phyloP scores from a whole-genome alignment of 495 filamentous ascomycete species.

The Copromyces sp. region DNA sequence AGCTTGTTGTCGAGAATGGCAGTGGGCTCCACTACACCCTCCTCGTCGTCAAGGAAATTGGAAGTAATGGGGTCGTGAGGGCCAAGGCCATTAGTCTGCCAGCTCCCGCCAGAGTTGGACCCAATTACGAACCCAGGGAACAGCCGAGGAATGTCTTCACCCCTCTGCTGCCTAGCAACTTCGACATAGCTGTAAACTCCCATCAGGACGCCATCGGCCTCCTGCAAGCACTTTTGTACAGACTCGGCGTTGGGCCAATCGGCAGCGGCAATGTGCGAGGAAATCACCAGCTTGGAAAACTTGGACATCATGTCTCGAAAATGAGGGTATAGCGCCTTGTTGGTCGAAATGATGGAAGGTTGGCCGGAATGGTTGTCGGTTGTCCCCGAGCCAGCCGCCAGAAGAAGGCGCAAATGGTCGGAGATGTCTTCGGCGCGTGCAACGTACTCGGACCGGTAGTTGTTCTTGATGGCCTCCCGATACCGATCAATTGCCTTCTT shows the following conservation, averaged over 20 bases:
- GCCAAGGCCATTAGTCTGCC: slow-evolving; percentile 82
- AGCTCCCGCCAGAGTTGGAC: slow-evolving; percentile 72
- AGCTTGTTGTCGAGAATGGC: slow-evolving; percentile 62
- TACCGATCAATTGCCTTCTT: slow-evolving; percentile 78
- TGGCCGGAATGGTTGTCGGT: slow-evolving; percentile 98
- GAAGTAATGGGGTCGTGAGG: slow-evolving; percentile 56
- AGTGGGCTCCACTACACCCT: slow-evolving; percentile 61
- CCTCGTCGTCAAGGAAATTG: slow-evolving; percentile 79
- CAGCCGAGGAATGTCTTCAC: slow-evolving; percentile 79
- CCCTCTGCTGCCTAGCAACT: slow-evolving; percentile 81
- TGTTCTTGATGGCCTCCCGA: slow-evolving; percentile 68
- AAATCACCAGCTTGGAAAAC: slow-evolving; percentile 95
- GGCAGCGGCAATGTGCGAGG: slow-evolving; percentile 93
- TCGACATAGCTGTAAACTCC: slow-evolving; percentile 95
- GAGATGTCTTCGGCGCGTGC: slow-evolving; percentile 91
- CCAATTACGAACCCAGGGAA: slow-evolving; percentile 85
- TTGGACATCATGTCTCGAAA: slow-evolving; percentile 99
- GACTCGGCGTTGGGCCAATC: slow-evolving; percentile 86
- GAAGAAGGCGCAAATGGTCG: slow-evolving; percentile 85
- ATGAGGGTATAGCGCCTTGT: slow-evolving; percentile 91
- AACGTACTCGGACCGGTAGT: slow-evolving; percentile 82
- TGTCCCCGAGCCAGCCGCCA: slow-evolving; percentile 89
- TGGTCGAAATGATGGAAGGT: slow-evolving; percentile 96
- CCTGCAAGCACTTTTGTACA: slow-evolving; percentile 83
- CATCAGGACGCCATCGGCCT: slow-evolving; percentile 88